phyloP scores from a whole-genome alignment of 2,329 filamentous ascomycete genomes.

The Xylaria sp. region DNA sequence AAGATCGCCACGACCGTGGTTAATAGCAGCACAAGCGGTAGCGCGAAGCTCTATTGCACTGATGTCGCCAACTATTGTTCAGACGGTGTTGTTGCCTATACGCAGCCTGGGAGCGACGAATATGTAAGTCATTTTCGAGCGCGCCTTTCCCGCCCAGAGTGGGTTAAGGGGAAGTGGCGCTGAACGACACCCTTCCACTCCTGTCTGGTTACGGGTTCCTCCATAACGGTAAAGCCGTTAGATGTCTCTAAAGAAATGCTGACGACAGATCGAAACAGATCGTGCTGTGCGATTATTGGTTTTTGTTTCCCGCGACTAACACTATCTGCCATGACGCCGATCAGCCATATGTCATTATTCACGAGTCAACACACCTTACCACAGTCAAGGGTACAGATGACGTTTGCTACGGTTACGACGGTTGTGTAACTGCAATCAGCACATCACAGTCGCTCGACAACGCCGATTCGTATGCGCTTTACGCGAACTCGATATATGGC shows the following conservation, averaged over 20 bases:
- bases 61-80: slow-evolving; percentile 14
- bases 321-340: slow-evolving; percentile 23
- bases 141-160: background rate
- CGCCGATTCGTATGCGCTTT: slow-evolving; percentile 25
- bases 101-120: slow-evolving; percentile 13
- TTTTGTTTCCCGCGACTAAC: slow-evolving; percentile 19
- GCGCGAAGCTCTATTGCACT: slow-evolving; percentile 25
- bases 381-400: slow-evolving; percentile 24
- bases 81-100: slow-evolving; percentile 25
- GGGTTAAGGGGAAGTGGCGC: background rate
- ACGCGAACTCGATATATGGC: slow-evolving; percentile 24
- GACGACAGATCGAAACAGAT: slow-evolving; percentile 5
- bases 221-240: no score
- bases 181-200: background rate
- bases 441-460: slow-evolving; percentile 21
- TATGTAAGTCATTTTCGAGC: slow-evolving; percentile 11
- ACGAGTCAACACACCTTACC: slow-evolving; percentile 24
- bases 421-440: slow-evolving; percentile 19
- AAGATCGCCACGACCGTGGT: slow-evolving; percentile 21
- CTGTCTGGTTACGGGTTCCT: background rate
- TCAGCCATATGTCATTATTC: slow-evolving; percentile 28
- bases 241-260: background rate
- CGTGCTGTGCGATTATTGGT: slow-evolving; percentile 25
- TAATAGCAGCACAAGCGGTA: slow-evolving; percentile 24
- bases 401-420: slow-evolving; percentile 28